phyloP scores from a whole-genome alignment of 208 protist genomes.

The Novymonas esmeraldas region DNA sequence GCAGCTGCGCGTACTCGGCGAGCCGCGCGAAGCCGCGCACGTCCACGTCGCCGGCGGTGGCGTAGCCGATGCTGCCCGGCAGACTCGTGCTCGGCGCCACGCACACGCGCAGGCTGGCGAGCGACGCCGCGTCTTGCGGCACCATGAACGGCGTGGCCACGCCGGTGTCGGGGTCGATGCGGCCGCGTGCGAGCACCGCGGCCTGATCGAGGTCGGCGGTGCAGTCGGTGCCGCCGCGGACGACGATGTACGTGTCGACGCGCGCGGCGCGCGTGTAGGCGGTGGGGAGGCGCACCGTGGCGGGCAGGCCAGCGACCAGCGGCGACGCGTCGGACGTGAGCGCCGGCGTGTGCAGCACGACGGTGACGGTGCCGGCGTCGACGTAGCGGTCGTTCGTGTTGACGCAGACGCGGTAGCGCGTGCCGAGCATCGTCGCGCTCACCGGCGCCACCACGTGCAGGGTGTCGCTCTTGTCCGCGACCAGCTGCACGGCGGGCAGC shows the following conservation, averaged over 20 bases:
- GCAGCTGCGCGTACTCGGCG: not conserved
- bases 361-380: not conserved
- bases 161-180: slow-evolving; percentile 28
- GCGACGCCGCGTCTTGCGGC: slow-evolving; percentile 6
- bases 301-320: slow-evolving; percentile 4
- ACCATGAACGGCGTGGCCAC: slow-evolving; percentile 30
- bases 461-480: not conserved
- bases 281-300: not conserved
- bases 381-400: not conserved
- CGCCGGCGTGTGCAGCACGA: not conserved
- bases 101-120: slow-evolving; percentile 25
- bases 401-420: slow-evolving; percentile 2
- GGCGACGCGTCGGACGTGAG: not conserved
- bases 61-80: slow-evolving; percentile 33
- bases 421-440: not conserved
- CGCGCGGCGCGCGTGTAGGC: slow-evolving; percentile 5
- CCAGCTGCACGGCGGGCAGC: not conserved
- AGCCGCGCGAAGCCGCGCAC: slow-evolving; percentile 26
- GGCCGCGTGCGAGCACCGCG: slow-evolving; percentile 29
- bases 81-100: slow-evolving; percentile 19
- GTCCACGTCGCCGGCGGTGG: slow-evolving; percentile 38
- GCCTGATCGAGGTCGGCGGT: not conserved
- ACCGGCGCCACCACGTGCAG: not conserved
- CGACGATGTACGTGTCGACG: slow-evolving; percentile 1
- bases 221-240: slow-evolving; percentile 1